Conservation (phyloP, 83 land plant species). For the Isoetes engelmannii region DNA sequence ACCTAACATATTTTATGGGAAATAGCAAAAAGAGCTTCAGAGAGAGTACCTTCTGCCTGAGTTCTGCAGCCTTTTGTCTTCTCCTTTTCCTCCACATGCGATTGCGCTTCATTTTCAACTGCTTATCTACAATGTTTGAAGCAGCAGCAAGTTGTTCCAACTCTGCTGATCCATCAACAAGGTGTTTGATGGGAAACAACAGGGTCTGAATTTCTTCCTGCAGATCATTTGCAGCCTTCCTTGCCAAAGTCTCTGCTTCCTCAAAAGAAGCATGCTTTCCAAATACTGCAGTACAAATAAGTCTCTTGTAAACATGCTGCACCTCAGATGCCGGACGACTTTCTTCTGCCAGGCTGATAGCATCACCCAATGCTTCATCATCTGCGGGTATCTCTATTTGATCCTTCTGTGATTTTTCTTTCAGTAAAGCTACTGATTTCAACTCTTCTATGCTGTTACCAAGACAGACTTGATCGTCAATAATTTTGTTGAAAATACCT, state of each 20-base stretch:
- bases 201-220: slow-evolving; percentile 36
- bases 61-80: slow-evolving; percentile 62
- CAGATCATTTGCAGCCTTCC: slow-evolving; percentile 57
- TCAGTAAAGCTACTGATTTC: slow-evolving; percentile 15
- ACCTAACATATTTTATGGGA: slow-evolving; percentile 4
- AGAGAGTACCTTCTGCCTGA: slow-evolving; percentile 44
- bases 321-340: neutral
- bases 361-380: neutral
- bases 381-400: neutral
- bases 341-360: neutral
- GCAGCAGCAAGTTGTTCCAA: slow-evolving; percentile 81
- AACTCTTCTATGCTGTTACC: slow-evolving; percentile 19
- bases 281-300: neutral
- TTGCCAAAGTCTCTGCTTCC: slow-evolving; percentile 36
- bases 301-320: slow-evolving; percentile 17
- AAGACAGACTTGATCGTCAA: neutral
- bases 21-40: neutral
- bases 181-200: slow-evolving; percentile 51
- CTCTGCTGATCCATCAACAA: slow-evolving; percentile 34
- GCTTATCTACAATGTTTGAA: slow-evolving; percentile 44
- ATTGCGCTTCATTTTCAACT: slow-evolving; percentile 58
- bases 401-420: slow-evolving; percentile 12
- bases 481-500: too few species aligned
- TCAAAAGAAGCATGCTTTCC: slow-evolving; percentile 4
- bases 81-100: slow-evolving; percentile 65